phyloP scores from a whole-genome alignment of 306 rosid genomes.

The Cucumis cinereus region DNA sequence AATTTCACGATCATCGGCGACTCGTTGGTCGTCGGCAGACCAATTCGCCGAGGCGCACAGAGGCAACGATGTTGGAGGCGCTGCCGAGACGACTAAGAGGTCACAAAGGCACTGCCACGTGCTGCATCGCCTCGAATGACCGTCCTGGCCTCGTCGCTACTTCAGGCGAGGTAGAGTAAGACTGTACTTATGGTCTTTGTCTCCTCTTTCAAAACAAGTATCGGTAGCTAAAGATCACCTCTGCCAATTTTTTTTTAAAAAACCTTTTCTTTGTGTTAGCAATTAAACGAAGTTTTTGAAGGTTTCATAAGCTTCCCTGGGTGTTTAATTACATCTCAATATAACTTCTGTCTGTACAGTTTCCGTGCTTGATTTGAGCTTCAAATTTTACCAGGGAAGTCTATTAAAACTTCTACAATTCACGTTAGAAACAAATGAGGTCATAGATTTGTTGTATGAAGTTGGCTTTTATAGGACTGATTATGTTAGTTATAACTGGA shows the following conservation, averaged over 20 bases:
- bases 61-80: conserved; percentile 16
- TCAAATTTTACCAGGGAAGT: neutral
- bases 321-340: neutral
- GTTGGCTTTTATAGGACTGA: neutral
- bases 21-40: neutral
- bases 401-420: neutral
- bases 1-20: neutral
- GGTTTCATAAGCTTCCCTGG: neutral
- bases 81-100: conserved; percentile 54
- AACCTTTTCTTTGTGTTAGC: neutral
- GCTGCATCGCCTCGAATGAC: conserved; percentile 60
- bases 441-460: neutral
- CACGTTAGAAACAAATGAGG: neutral
- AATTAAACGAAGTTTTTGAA: neutral
- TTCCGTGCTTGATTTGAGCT: neutral
- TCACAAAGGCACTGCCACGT: conserved; percentile 54
- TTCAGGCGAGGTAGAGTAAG: conserved; percentile 37
- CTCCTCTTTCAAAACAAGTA: neutral
- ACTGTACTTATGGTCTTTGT: neutral
- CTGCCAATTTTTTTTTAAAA: neutral
- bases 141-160: conserved; percentile 56
- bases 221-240: neutral
- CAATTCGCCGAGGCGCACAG: neutral
- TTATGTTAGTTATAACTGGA: neutral
- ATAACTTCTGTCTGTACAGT: neutral